Percentiles rank a stretch among this genome's conserved stretches.
Conservation (phyloP, 2,329 filamentous ascomycete genomes). For the Apiospora aurea region DNA sequence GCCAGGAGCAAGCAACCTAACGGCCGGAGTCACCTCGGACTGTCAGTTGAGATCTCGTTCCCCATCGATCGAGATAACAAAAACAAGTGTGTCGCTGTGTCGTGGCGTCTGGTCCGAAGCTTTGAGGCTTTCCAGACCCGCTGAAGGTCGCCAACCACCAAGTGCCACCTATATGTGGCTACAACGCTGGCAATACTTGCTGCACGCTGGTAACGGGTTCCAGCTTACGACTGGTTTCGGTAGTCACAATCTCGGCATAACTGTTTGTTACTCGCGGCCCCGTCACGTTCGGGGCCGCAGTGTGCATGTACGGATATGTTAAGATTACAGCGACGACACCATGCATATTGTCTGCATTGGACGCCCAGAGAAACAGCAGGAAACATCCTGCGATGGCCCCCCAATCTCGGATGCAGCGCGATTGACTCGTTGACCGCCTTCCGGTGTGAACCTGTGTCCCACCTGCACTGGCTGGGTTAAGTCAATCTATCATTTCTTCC, state of each 20-base stretch:
- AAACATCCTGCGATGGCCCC: neutral
- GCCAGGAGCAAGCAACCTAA: neutral
- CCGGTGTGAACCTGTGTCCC: neutral
- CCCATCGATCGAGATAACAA: constrained; percentile 9
- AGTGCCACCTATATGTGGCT: neutral
- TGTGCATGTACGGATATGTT: neutral
- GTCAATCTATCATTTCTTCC: neutral
- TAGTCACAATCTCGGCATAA: neutral
- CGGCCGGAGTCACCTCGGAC: constrained; percentile 1
- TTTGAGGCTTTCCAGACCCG: constrained; percentile 1
- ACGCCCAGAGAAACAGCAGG: neutral
- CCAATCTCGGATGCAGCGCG: neutral
- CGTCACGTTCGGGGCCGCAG: neutral
- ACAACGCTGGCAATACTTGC: neutral
- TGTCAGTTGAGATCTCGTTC: constrained; percentile 15
- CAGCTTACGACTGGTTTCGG: neutral
- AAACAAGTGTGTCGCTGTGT: neutral
- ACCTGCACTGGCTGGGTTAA: neutral
- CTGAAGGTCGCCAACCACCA: neutral
- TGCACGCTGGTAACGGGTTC: neutral
- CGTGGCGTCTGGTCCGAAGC: constrained; percentile 1
- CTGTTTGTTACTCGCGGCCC: neutral
- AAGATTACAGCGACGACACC: neutral
- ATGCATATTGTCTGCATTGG: neutral
- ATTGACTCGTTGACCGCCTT: neutral